Base-by-base conservation (phyloP, 2,329 filamentous ascomycete genomes). In the Raffaelea deltoideospora region DNA sequence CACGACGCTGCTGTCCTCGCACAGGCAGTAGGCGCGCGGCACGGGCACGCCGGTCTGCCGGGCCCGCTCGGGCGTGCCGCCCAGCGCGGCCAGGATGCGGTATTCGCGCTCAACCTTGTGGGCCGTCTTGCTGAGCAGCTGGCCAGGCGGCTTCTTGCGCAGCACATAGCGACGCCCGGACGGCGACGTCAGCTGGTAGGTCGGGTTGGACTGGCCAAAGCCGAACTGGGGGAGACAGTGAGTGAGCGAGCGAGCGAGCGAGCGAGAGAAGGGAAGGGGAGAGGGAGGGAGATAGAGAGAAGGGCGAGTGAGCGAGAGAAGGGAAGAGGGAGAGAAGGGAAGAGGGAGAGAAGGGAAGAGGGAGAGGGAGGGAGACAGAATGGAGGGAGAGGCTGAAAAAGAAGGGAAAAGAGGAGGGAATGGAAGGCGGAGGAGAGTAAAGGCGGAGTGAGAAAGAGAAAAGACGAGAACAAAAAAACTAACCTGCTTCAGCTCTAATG, bases 101-200 rank as follows among this genome's bases (percentile, higher is more conserved):
- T 90, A 90, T 60, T 98, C 90, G 49, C 90, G 81, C 62, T 98
- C 90, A 51, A 98, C 88, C 56, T 88, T 82, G 64, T 98, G 90
- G 10, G 90, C 90, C 3, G 88, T 88, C 62, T 86, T 85, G 49
- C 85, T 94, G 34, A 96, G 69, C 28, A 98, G 77, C 61, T 79
- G 76, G 45, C 90, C 90, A n/a, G 90, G 88, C 1, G 90, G 90
- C 63, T 96, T 96, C 71, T 98, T 96, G 55, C 90, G 84, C 64
- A 96, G 72, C 24, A 98, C 90, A 60, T 79, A 94, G 53, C 77
- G 76, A 47, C 64, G 57, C 35, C 76, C 74, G 53, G 76, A 67
- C 45, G 74, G 66, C 36, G 76, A 76, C 14, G 77, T 93, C 51
- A 96, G 68, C 51, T 88, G 84, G 61, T 96, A 98, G 3, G 90